phyloP scores from a whole-genome alignment of 2,329 filamentous ascomycete species.

The Raffaelea ambrosiae region DNA sequence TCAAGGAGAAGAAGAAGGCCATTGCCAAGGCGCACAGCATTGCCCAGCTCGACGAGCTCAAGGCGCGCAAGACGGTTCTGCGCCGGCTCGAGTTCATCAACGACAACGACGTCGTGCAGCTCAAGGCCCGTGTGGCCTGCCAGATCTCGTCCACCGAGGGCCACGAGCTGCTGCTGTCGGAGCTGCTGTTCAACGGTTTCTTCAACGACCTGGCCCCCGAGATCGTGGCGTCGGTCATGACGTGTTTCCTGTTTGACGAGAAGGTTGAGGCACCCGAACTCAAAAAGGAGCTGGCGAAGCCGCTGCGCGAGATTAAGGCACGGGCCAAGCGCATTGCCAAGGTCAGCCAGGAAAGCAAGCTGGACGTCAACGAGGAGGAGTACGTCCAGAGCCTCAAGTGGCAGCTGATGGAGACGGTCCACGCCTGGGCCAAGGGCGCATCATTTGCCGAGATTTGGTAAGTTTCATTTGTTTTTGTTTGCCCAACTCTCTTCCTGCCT shows the following conservation, averaged over 20 bases:
- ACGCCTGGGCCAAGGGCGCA: constrained; percentile 81
- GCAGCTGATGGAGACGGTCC: constrained; percentile 95
- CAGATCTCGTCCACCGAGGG: constrained; percentile 89
- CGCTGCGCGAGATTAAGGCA: constrained; percentile 75
- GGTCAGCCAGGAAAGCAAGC: constrained; percentile 88
- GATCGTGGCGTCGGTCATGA: constrained; percentile 75
- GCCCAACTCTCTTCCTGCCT: not conserved
- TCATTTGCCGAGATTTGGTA: constrained; percentile 94
- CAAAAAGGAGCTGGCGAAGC: constrained; percentile 78
- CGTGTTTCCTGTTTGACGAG: constrained; percentile 96
- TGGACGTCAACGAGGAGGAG: constrained; percentile 89
- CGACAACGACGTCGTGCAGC: constrained; percentile 86
- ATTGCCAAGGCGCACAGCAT: constrained; percentile 80
- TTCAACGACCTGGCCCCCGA: constrained; percentile 94
- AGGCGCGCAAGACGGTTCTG: constrained; percentile 89
- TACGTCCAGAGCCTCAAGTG: constrained; percentile 85
- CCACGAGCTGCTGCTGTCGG: constrained; percentile 86
- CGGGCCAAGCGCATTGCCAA: constrained; percentile 87
- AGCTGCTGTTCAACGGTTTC: constrained; percentile 92
- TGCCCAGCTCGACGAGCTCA: constrained; percentile 90
- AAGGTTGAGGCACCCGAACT: constrained; percentile 73
- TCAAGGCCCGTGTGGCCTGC: constrained; percentile 95
- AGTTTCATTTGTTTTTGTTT: constrained; percentile 26
- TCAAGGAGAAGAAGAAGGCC: constrained; percentile 81
- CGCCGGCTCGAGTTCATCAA: constrained; percentile 94